These are phyloP conservation scores for Alternaria alternata DNA, from an alignment of 2,329 filamentous ascomycete genomes.

Conservation along the genomic window DNA sequence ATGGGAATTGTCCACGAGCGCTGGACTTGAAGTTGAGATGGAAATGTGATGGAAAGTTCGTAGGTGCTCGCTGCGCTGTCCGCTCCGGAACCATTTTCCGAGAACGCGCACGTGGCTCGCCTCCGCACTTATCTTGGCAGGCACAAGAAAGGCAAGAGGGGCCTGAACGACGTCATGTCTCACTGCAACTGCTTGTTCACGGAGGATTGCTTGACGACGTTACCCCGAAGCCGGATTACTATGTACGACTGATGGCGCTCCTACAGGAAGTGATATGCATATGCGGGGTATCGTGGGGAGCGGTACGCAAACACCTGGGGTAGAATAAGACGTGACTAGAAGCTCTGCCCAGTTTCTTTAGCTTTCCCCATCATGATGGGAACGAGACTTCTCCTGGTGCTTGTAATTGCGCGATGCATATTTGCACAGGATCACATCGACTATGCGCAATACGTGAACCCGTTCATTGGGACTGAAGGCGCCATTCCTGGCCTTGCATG, in stretches of 20 bases:
- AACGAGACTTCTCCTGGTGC: background rate
- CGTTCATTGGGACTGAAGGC: constrained; percentile 59
- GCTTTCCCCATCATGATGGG: background rate
- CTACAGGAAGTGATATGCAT: constrained; percentile 12
- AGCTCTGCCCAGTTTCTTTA: background rate
- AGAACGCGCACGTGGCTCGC: background rate
- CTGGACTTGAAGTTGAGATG: background rate
- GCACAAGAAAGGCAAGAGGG: constrained; percentile 24
- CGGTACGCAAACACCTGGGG: constrained; percentile 2
- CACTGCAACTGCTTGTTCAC: background rate
- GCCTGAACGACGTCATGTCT: constrained; percentile 24
- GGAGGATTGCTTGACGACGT: constrained; percentile 22
- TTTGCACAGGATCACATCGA: constrained; percentile 32
- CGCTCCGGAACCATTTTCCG: background rate
- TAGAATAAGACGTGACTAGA: constrained; percentile 1
- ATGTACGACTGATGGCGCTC: constrained; percentile 1
- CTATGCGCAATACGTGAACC: constrained; percentile 53
- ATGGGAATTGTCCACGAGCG: background rate
- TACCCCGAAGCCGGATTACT: constrained; percentile 29
- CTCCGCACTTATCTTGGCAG: constrained; percentile 27
- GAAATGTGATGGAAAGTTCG: background rate
- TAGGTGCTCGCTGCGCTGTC: background rate
- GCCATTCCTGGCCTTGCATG: constrained; percentile 52
- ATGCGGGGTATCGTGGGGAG: constrained; percentile 25
- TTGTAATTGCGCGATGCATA: constrained; percentile 2